A percentile compares a stretch with the other conserved stretches of the same genome.
These are phyloP conservation scores for Herpetomonas tarakana DNA, from an alignment of 208 protist genomes.

Conservation along the genomic window DNA sequence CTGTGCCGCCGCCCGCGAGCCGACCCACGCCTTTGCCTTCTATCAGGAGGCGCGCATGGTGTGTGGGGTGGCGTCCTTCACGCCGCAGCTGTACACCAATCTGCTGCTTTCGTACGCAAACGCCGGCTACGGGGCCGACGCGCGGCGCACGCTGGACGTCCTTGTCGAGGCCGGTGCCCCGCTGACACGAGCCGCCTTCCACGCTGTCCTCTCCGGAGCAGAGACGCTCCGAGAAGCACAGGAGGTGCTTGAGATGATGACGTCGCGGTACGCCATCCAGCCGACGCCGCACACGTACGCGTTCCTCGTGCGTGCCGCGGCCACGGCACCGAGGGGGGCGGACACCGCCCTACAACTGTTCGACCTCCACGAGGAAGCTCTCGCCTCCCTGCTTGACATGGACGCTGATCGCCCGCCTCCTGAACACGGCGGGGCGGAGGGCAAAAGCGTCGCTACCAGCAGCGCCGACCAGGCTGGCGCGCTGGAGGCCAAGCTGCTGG, in stretches of 20 bases:
- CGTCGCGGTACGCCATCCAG: constrained; percentile 45
- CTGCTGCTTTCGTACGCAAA: constrained; percentile 64
- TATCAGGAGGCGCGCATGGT: constrained; percentile 73
- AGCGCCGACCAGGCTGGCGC: constrained; percentile 18
- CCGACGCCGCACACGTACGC: constrained; percentile 78
- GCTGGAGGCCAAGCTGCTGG: constrained; percentile 51
- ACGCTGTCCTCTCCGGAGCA: constrained; percentile 60
- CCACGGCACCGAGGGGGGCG: constrained; percentile 27
- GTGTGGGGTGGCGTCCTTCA: constrained; percentile 40
- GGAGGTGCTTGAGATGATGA: constrained; percentile 71
- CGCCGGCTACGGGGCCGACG: constrained; percentile 67
- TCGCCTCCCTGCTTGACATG: constrained; percentile 28
- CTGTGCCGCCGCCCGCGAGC: constrained; percentile 57
- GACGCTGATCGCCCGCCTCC: background rate
- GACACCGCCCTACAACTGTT: constrained; percentile 57
- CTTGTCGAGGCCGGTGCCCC: constrained; percentile 79
- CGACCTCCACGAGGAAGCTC: constrained; percentile 66
- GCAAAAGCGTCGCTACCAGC: constrained; percentile 7
- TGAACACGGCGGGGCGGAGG: background rate
- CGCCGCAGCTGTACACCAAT: constrained; percentile 70
- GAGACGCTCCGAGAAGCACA: constrained; percentile 67
- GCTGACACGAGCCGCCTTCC: constrained; percentile 64
- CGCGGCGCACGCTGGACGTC: constrained; percentile 63
- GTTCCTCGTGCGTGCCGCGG: constrained; percentile 46
- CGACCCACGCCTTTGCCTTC: constrained; percentile 81